Evolutionary conservation across 202 grass and related monocot species (phyloP), one percentile per base, ranked within the genome.

Genomic region (Dendrocalamus latiflorus): DNA sequence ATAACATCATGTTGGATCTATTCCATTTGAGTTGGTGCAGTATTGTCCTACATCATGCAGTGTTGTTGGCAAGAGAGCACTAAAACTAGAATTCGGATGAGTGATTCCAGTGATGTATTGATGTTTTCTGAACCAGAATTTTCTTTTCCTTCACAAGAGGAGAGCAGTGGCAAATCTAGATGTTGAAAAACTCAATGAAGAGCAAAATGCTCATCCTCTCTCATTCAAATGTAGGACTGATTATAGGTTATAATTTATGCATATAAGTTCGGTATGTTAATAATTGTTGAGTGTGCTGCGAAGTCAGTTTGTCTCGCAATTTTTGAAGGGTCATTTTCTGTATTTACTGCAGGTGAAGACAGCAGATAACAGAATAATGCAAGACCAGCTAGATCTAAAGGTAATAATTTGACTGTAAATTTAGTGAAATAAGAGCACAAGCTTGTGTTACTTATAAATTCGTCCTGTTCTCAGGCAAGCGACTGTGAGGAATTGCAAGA

Each of bases 301-400:
- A 78, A 59, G 12, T 59, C 21, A 22, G 24, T 61, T 24, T 83
- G 5, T 58, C 11, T 61, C 14, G 70, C 68, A 26, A 54, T 72
- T 37, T 43, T 15, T 59, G 53, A 38, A 65, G 34, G 30, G n/a
- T 5, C 63, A 34, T 14, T 58, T 90, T 38, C 59, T 84, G 42
- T 49, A 65, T 83, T 80, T 57, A 66, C 83, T 89, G 47, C 68
- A 91, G 87, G 87, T 94, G 39, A 97, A 90, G 67, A 90, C 80
- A 87, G 85, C 89, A 59, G 94, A 94, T 89, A 94, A 94, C 85
- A 94, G 83, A 89, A 67, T 97, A 85, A 83, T 92, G 72, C 89
- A 90, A 77, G 85, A 92, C 42, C 89, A 90, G 72, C 83, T 97
- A 54, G 65, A 89, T 20, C 77, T 90, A 81, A 94, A 90, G 88